These are phyloP conservation scores for Geotrichum klebahnii DNA, from an alignment of 1,139 yeast species.

Conservation along the genomic window DNA sequence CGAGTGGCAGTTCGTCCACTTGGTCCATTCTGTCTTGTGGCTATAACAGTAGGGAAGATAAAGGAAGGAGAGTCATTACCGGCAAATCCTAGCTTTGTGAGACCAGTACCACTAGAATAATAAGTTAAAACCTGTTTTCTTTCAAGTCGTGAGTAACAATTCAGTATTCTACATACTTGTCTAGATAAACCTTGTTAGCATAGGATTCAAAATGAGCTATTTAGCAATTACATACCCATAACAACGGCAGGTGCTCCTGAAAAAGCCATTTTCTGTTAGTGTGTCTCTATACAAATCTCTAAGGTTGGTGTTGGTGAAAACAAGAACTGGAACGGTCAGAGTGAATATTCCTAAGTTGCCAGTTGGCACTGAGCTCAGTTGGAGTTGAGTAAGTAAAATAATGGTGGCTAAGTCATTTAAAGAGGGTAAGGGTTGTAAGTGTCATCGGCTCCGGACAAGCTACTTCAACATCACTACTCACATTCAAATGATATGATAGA, in stretches of 20 bases:
- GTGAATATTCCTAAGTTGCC: conserved; percentile 10
- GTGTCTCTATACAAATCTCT: neutral
- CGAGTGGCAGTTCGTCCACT: conserved; percentile 40
- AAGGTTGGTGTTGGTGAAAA: neutral
- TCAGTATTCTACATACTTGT: conserved; percentile 26
- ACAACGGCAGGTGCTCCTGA: conserved; percentile 73
- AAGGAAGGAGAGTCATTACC: conserved; percentile 98
- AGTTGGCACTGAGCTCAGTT: conserved; percentile 5
- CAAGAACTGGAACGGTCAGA: neutral
- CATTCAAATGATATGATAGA: neutral
- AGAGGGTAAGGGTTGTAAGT: conserved; percentile 7
- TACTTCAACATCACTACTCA: neutral
- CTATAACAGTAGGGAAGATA: conserved; percentile 96
- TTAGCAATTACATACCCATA: conserved; percentile 59
- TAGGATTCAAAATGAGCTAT: neutral
- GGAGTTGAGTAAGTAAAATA: conserved; percentile 2
- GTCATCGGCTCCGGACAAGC: too few relatives aligned
- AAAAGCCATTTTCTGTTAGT: conserved; percentile 29
- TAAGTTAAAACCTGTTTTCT: neutral
- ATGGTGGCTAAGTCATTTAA: conserved; percentile 6
- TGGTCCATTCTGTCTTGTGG: conserved; percentile 55
- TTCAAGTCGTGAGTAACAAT: too few relatives aligned
- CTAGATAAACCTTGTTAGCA: conserved; percentile 20
- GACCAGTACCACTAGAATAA: conserved; percentile 82
- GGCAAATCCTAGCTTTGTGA: conserved; percentile 95